These are phyloP conservation scores for Pulveroboletus sp. DNA, from an alignment of 768 basidiomycete genomes.

Conservation along the genomic window DNA sequence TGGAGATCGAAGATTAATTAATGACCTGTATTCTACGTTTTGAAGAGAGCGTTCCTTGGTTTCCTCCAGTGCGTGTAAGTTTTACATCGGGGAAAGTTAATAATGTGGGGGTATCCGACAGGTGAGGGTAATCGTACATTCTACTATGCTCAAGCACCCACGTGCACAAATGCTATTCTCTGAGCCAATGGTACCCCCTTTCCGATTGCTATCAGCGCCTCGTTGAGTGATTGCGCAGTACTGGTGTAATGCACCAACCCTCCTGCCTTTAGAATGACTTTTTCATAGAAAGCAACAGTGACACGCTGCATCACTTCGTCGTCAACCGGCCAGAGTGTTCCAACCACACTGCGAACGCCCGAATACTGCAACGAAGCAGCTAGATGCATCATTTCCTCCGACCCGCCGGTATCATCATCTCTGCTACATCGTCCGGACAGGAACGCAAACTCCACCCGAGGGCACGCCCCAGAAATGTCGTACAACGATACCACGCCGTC, in stretches of 20 bases:
- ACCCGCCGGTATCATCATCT: conserved; percentile 10
- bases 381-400: conserved; percentile 36
- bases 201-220: conserved; percentile 15
- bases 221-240: conserved; percentile 17
- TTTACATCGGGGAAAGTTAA: too few species aligned
- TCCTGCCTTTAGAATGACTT: conserved; percentile 11
- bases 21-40: conserved; percentile 8
- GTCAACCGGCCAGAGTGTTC: conserved; percentile 34
- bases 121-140: too few species aligned
- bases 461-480: conserved; percentile 21
- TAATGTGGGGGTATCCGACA: too few species aligned
- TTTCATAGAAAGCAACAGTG: conserved; percentile 21
- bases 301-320: conserved; percentile 24
- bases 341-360: conserved; percentile 33
- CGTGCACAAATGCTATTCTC: conserved; percentile 27
- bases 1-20: conserved; percentile 65
- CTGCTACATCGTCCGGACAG: conserved; percentile 29
- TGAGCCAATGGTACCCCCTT: conserved; percentile 19
- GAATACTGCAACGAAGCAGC: conserved; percentile 32
- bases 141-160: conserved; percentile 22
- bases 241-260: conserved; percentile 12
- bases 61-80: neutral
- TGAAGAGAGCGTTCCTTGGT: conserved; percentile 8
- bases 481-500: conserved; percentile 24
- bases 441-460: conserved; percentile 35